phyloP scores from a whole-genome alignment of 345 rosid species.

The Boechera divaricarpa region DNA sequence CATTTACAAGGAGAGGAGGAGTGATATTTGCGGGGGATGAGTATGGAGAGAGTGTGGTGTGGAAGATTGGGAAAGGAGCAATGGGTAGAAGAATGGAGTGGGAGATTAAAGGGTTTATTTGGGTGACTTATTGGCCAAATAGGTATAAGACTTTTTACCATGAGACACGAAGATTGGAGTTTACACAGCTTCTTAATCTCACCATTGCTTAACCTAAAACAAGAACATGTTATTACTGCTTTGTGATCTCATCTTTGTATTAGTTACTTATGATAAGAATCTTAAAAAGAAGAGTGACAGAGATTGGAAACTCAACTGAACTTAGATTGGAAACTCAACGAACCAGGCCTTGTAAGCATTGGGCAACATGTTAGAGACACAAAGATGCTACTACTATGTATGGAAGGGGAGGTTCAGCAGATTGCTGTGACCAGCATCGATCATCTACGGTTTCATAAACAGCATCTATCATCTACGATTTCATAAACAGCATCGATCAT shows the following conservation, averaged over 20 bases:
- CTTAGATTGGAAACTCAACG: slow-evolving; percentile 17
- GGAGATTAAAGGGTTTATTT: slow-evolving; percentile 83
- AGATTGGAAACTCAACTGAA: slow-evolving; percentile 13
- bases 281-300: background rate
- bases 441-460: slow-evolving; percentile 33
- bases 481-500: slow-evolving; percentile 53
- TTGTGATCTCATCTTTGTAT: background rate
- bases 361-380: slow-evolving; percentile 19
- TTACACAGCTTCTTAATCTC: slow-evolving; percentile 63
- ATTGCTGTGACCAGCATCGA: slow-evolving; percentile 31
- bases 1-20: slow-evolving; percentile 82
- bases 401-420: slow-evolving; percentile 25
- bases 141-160: slow-evolving; percentile 66
- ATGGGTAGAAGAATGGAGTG: slow-evolving; percentile 71
- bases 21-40: slow-evolving; percentile 82
- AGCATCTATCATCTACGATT: slow-evolving; percentile 36
- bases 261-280: background rate
- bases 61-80: slow-evolving; percentile 69
- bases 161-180: slow-evolving; percentile 80
- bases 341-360: slow-evolving; percentile 9
- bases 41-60: slow-evolving; percentile 71
- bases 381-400: slow-evolving; percentile 33
- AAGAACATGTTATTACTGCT: background rate
- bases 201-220: slow-evolving; percentile 48
- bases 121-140: slow-evolving; percentile 92